Evolutionary conservation across 2,329 filamentous ascomycete genomes (phyloP), one percentile per base, ranked within the genome.

Genomic region (Diplocarpon mali): DNA sequence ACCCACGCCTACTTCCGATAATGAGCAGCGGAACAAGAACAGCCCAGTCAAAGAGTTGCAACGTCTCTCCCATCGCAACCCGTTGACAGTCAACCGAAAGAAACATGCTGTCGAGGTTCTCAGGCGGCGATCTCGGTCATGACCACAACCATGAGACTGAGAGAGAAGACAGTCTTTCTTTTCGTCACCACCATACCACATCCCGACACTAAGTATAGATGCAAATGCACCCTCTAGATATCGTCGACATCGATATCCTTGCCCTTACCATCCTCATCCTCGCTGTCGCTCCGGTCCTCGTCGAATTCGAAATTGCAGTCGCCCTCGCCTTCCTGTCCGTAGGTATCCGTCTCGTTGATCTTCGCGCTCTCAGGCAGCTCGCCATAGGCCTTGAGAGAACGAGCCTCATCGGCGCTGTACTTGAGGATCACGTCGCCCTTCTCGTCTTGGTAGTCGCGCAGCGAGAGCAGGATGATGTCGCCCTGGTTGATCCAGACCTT

Each of bases 401-500:
- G 83, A 60, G 92, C 92, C 73, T 96, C 92, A 64, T 98, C 92
- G 69, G 87, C 83, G 46, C 79, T 85, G 78, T 95, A 95, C 74
- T 95, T 96, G 65, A 93, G 80, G 64, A 92, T 90, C 40, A 93
- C 85, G 62, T 92, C 86, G 58, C 85, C 86, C 72, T 94, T 94
- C 70, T 90, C 84, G 68, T 92, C 86, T 66, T 94, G 87, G 71
- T 93, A 93, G 67, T 93, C 88, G 58, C 87, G 85, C 50, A 94
- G 81, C 30, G 83, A 89, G 50, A 90, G 73, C 37, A 90, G 78
- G 65, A 90, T 89, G 65, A 95, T 95, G 66, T 95, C 87, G 63
- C 88, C 88, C 72, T 95, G 88, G 76, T 95, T 95, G 76, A 95
- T 95, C 88, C 88, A 95, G 68, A 96, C 92, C 78, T 98, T 98